Evolutionary conservation across 1,139 yeast genomes (phyloP).

Genomic region (Yamadazyma triangularis): DNA sequence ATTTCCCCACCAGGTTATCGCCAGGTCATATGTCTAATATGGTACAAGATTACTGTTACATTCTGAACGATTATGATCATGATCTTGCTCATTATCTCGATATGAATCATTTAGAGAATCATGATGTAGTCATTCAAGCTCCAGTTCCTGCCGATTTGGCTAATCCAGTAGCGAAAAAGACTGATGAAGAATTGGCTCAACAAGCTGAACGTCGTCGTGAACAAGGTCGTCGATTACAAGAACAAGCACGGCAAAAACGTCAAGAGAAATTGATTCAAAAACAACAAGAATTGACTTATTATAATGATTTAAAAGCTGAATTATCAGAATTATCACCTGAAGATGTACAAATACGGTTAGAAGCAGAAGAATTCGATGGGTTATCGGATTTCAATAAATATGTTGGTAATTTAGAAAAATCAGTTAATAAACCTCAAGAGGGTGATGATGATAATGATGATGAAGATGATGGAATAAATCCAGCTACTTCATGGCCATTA

Average conservation of each 20-base stretch:
- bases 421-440: constrained; percentile 62
- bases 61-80: constrained; percentile 60
- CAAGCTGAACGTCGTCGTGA: constrained; percentile 82
- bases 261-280: constrained; percentile 75
- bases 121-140: constrained; percentile 77
- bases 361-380: constrained; percentile 75
- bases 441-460: constrained; percentile 44
- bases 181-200: constrained; percentile 70
- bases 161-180: constrained; percentile 53
- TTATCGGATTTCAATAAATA: constrained; percentile 69
- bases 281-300: constrained; percentile 76
- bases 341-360: constrained; percentile 42
- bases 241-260: constrained; percentile 85
- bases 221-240: constrained; percentile 84
- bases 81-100: constrained; percentile 60
- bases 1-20: constrained; percentile 74
- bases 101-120: constrained; percentile 56
- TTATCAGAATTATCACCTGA: constrained; percentile 45
- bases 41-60: constrained; percentile 74
- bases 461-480: constrained; percentile 44
- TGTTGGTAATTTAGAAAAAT: constrained; percentile 58
- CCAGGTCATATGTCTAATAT: constrained; percentile 61
- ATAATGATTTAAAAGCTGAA: constrained; percentile 51
- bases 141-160: constrained; percentile 49
- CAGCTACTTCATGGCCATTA: constrained; percentile 63